A percentile compares a stretch with the other conserved stretches of the same genome.
phyloP scores from a whole-genome alignment of 2,329 filamentous ascomycete species.

The Colletotrichum sp. region DNA sequence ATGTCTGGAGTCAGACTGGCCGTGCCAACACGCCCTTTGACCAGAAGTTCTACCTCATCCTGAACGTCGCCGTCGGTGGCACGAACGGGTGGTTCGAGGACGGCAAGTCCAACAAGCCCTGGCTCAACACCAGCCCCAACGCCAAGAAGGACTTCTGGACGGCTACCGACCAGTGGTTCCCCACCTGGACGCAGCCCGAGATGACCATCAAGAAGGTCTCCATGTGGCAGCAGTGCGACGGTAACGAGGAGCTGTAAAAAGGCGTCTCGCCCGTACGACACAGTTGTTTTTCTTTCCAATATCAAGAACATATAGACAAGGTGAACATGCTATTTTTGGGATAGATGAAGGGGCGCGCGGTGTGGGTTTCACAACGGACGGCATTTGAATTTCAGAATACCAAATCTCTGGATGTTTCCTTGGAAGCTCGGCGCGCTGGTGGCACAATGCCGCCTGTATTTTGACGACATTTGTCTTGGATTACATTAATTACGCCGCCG shows the following conservation, averaged over 20 bases:
- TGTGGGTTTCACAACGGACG: slow-evolving; percentile 3
- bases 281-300: neutral
- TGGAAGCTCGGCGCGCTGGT: neutral
- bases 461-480: neutral
- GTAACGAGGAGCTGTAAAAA: slow-evolving; percentile 54
- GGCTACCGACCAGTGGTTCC: slow-evolving; percentile 66
- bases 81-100: slow-evolving; percentile 88
- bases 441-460: neutral
- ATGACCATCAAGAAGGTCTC: slow-evolving; percentile 74
- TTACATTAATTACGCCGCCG: neutral
- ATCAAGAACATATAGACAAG: slow-evolving; percentile 12
- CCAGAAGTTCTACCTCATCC: slow-evolving; percentile 75
- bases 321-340: neutral
- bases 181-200: slow-evolving; percentile 73
- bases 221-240: slow-evolving; percentile 74
- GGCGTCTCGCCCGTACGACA: neutral
- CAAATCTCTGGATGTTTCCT: neutral
- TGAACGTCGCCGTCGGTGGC: slow-evolving; percentile 78
- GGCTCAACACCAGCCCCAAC: slow-evolving; percentile 71
- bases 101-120: slow-evolving; percentile 74
- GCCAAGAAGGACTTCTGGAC: slow-evolving; percentile 82
- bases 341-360: slow-evolving; percentile 17
- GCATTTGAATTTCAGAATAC: slow-evolving; percentile 14
- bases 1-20: slow-evolving; percentile 69
- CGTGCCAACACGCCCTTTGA: slow-evolving; percentile 74